Evolutionary conservation across 768 basidiomycete genomes (phyloP).

Genomic region (Calvatia gigantea): DNA sequence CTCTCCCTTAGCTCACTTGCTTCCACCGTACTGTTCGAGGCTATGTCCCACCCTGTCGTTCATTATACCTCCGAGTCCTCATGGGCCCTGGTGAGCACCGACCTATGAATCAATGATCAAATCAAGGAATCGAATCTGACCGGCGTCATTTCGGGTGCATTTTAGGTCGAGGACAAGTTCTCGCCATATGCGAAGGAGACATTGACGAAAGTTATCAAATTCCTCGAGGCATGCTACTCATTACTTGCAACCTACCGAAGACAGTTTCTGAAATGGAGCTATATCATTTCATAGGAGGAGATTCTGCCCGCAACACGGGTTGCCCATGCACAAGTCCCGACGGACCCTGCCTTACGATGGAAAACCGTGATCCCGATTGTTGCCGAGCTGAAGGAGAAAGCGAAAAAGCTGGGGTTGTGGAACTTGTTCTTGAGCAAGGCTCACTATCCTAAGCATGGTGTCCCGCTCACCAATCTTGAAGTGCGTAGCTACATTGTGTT

Average conservation of each 20-base stretch:
- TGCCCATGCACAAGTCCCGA: slow-evolving; percentile 79
- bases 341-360: slow-evolving; percentile 76
- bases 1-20: not conserved
- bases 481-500: slow-evolving; percentile 33
- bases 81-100: slow-evolving; percentile 70
- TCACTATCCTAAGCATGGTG: slow-evolving; percentile 88
- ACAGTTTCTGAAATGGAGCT: not conserved
- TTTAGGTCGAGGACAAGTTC: slow-evolving; percentile 88
- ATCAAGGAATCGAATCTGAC: too few species aligned
- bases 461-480: slow-evolving; percentile 91
- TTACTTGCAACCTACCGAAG: not conserved
- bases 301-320: slow-evolving; percentile 76
- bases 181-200: slow-evolving; percentile 86
- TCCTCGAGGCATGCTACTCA: slow-evolving; percentile 61
- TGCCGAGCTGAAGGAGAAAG: slow-evolving; percentile 82
- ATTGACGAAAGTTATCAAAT: slow-evolving; percentile 76
- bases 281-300: slow-evolving; percentile 61
- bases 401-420: slow-evolving; percentile 89
- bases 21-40: slow-evolving; percentile 2
- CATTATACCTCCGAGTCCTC: slow-evolving; percentile 80
- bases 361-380: slow-evolving; percentile 77
- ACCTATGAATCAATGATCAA: too few species aligned
- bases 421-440: slow-evolving; percentile 94
- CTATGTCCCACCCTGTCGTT: slow-evolving; percentile 70
- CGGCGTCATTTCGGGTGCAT: too few species aligned